phyloP scores from a whole-genome alignment of 2,329 filamentous ascomycete genomes.

The Beauveria australis region DNA sequence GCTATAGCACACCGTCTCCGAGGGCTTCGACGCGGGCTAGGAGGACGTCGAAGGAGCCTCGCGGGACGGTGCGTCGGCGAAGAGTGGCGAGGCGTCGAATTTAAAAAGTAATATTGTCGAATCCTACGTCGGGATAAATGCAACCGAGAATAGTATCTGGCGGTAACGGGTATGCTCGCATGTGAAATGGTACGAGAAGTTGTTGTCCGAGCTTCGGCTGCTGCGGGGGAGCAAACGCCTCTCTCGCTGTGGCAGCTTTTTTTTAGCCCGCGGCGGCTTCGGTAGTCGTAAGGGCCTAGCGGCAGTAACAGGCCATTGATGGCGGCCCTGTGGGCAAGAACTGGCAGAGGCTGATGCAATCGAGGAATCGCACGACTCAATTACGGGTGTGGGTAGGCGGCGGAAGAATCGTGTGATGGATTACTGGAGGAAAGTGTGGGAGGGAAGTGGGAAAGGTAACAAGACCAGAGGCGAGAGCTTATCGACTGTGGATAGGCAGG shows the following conservation, averaged over 20 bases:
- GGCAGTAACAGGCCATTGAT: constrained; percentile 42
- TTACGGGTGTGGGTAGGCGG: neutral
- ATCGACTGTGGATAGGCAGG: constrained; percentile 1
- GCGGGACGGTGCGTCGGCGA: constrained; percentile 8
- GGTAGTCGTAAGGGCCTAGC: constrained; percentile 31
- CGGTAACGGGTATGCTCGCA: neutral
- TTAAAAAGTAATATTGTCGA: neutral
- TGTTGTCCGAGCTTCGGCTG: constrained; percentile 6
- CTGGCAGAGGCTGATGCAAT: neutral
- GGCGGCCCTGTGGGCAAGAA: neutral
- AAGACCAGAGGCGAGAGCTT: constrained; percentile 14
- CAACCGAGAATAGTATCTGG: neutral
- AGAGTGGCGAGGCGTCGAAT: neutral
- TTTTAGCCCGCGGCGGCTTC: constrained; percentile 34
- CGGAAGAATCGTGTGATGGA: constrained; percentile 11
- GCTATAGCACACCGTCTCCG: constrained; percentile 11
- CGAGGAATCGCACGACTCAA: neutral
- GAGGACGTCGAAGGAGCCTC: constrained; percentile 14
- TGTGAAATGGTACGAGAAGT: neutral
- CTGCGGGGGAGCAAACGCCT: constrained; percentile 6
- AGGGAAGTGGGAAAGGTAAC: constrained; percentile 14
- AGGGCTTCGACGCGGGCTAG: constrained; percentile 11
- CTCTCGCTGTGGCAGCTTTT: neutral
- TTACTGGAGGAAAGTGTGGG: neutral
- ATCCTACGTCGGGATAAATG: neutral